Evolutionary conservation across 306 rosid genomes (phyloP), one percentile per base, ranked within the genome.

Genomic region (Quercus variabilis): DNA sequence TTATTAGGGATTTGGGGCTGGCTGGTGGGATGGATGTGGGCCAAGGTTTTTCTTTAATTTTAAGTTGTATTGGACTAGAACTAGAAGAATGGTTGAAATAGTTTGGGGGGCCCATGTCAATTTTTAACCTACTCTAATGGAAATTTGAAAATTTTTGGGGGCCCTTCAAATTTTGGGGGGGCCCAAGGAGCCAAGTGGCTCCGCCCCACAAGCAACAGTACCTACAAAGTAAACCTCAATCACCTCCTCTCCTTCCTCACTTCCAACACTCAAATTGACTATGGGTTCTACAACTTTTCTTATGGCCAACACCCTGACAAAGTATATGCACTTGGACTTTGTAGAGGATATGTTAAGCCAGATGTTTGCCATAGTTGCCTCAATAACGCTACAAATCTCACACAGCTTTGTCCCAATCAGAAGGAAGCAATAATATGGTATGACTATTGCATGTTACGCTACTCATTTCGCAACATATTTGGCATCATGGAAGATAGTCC

Each of bases 331-430:
- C 14, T 62, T 73, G 55, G 67, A 3, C 23, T 77, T 23, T 35
- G 81, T 73, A 77, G 75, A 23, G 81, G 75, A 18, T 75, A 69
- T n/a, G 7, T 69, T 33, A 3, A 51, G 54, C 57, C 69, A 1
- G 81, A 69, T 3, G 11, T 9, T 14, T 77, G 81, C 56, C 64
- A 18, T 6, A 31, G 6, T 54, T 77, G 81, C 68, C 68, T 77
- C 56, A 54, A 55, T 8, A 1, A 30, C 75, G 21, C 75, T 19
- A 14, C 3, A 33, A 35, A 35, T 20, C 74, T 55, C 56, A 12
- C 12, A 18, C 3, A 23, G 3, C 69, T 20, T 3, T 77, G 81
- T 77, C 43, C 57, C 35, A 55, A 10, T 49, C 28, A 55, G 9
- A 54, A 55, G 12, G 81, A 69, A 55, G 81, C 75, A 4, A 55